phyloP scores from a whole-genome alignment of 208 protist species.

The Leishmania turanica region DNA sequence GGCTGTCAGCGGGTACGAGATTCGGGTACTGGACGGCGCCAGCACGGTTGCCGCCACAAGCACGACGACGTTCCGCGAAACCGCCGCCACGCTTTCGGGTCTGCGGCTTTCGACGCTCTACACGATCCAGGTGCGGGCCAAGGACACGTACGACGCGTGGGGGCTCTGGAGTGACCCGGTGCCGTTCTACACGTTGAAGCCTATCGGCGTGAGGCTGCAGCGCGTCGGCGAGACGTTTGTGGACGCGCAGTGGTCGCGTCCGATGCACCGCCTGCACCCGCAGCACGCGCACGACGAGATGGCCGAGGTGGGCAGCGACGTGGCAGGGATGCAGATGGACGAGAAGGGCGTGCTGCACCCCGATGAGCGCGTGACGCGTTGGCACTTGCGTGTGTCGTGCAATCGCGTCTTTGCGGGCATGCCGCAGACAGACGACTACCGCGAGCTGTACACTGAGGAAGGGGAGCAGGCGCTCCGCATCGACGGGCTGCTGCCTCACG shows the following conservation, averaged over 20 bases:
- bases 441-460: slow-evolving; percentile 50
- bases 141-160: slow-evolving; percentile 93
- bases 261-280: slow-evolving; percentile 14
- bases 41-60: slow-evolving; percentile 61
- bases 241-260: slow-evolving; percentile 83
- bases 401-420: slow-evolving; percentile 72
- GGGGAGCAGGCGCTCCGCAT: slow-evolving; percentile 58
- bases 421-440: slow-evolving; percentile 57
- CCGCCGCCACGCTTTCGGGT: slow-evolving; percentile 59
- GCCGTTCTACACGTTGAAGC: slow-evolving; percentile 81
- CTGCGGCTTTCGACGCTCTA: slow-evolving; percentile 79
- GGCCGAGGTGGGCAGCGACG: neutral
- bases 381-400: slow-evolving; percentile 82
- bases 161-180: slow-evolving; percentile 88
- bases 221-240: slow-evolving; percentile 83
- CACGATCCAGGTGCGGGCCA: slow-evolving; percentile 85
- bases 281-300: neutral
- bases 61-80: slow-evolving; percentile 64
- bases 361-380: slow-evolving; percentile 74
- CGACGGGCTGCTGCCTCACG: slow-evolving; percentile 63
- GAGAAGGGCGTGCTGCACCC: slow-evolving; percentile 44
- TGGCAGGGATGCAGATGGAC: slow-evolving; percentile 25
- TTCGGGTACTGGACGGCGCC: slow-evolving; percentile 70
- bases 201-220: slow-evolving; percentile 57
- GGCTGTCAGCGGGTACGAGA: slow-evolving; percentile 87